Evolutionary conservation across 1,139 yeast species (phyloP), one percentile per base, ranked within the genome.

Genomic region (Taphrina pruni): DNA sequence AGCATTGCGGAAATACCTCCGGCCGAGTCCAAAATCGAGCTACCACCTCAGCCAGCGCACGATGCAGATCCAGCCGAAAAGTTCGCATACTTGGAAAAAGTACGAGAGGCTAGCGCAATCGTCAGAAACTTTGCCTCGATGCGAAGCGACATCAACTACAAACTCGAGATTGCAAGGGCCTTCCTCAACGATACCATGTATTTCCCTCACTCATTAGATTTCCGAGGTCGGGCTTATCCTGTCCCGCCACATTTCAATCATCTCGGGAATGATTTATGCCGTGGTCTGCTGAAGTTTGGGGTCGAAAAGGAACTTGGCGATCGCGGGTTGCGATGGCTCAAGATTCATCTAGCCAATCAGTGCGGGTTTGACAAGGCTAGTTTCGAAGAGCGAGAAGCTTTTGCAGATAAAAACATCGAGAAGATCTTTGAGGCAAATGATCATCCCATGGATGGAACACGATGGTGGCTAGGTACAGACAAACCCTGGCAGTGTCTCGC

Each of bases 401-500:
- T 87, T 78, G 86, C 86, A n/a, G 89, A 92, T 26, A 84, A 85
- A 1, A 86, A 90, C 73, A 70, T 91, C 69, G 87, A 85, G 1
- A 82, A 87, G 32, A 81, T 92, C 17, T 77, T 82, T 64, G 87
- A 85, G 66, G 84, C 92, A 9, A 97, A 96, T 0, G 82, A 81
- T 55, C 81, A 89, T 75, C 99, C 99, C 5, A 79, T 86, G 32
- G 80, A 76, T 64, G 83, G 83, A 21, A 78, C 82, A 57, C 84
- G 86, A 14, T 89, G 96, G 91, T 94, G 99, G 99, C 81, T 81
- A 72, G 78, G 81, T 66, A 97, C 96, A 0, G 97, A 93, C 73
- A 89, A 91, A 74, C 98, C 99, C 56, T 94, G 97, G 96, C 99
- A 94, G 79, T 89, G 92, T 21, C 82, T 94, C 71, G 90, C 97